Evolutionary conservation across 495 filamentous ascomycete species (phyloP).

Genomic region (Podospora sp.): DNA sequence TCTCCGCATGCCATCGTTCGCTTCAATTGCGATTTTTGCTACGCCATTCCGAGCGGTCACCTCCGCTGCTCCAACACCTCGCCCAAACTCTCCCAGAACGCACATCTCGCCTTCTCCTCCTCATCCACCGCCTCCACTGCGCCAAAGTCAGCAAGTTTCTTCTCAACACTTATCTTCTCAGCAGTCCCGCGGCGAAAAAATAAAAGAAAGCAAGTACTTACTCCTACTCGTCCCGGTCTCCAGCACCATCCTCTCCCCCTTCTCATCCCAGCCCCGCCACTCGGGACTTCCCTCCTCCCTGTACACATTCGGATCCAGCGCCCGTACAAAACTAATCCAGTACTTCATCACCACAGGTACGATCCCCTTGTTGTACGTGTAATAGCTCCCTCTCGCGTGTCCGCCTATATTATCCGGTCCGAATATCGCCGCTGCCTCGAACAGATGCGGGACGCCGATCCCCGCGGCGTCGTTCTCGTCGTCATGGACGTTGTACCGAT

Average conservation of each 20-base stretch:
- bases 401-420: conserved; percentile 41
- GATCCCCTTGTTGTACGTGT: conserved; percentile 38
- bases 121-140: conserved; percentile 37
- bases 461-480: conserved; percentile 21
- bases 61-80: conserved; percentile 37
- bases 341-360: conserved; percentile 46
- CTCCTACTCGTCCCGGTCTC: conserved; percentile 34
- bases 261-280: conserved; percentile 39
- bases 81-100: conserved; percentile 44
- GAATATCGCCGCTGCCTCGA: conserved; percentile 47
- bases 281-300: conserved; percentile 27
- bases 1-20: too few relatives aligned
- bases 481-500: conserved; percentile 36
- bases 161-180: too few relatives aligned
- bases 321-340: conserved; percentile 45
- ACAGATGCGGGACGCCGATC: conserved; percentile 31
- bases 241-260: conserved; percentile 33
- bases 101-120: conserved; percentile 34
- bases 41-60: background rate
- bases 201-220: too few relatives aligned
- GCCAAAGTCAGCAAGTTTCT: too few relatives aligned
- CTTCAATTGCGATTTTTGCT: background rate
- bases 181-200: too few relatives aligned
- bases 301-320: conserved; percentile 40
- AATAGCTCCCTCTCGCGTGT: conserved; percentile 34